Base-by-base conservation (phyloP, 2,329 filamentous ascomycete species). In the Alternaria sp. region DNA sequence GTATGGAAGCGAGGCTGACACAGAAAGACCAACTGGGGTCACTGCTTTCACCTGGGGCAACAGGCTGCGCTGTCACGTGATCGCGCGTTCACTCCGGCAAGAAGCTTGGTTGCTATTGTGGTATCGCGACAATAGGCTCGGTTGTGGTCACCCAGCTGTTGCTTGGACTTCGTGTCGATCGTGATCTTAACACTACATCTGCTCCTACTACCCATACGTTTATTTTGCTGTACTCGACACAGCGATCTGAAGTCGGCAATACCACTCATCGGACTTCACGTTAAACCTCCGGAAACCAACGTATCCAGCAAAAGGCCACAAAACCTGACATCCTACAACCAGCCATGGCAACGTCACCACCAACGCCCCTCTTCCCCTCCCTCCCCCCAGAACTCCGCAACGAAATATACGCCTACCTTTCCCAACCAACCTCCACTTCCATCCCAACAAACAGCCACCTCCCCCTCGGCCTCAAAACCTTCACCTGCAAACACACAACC, bases 381-480 rank as follows among this genome's bases (percentile, higher is more conserved):
- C 68, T 78, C 19, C 76, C 76, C 9, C 69, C 75, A 2, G 76
- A 79, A 28, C 68, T 78, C 6, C 72, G 76, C 13, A 74, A 76
- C 57, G 65, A 74, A 36, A 61, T 79, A 32, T 79, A 76, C 66
- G 49, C 61, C 28, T 67, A 74, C 43, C 68, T 73, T 25, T 68
- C 69, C 1, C 6, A 8, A 4, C 45, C 60, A 1, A 43, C 62
- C 21, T 19, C 59, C 26, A 17, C 51, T 4, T 17, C 40, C 19
- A 47, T n/a, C 30, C 44, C 49, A 4, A 32, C 23, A 13, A 72
- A 59, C 50, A 23, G 26, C 5, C 57, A 60, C 17, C 66, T 77
- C 21, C 73, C 72, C 2, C 57, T 76, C 15, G 54, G 61, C 10
- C 58, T 66, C n/a, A 77, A 76, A 54, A 65, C 51, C 1, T 77